These are phyloP conservation scores for Sporothrix luriei DNA, from an alignment of 2,329 filamentous ascomycete genomes.

Conservation along the genomic window DNA sequence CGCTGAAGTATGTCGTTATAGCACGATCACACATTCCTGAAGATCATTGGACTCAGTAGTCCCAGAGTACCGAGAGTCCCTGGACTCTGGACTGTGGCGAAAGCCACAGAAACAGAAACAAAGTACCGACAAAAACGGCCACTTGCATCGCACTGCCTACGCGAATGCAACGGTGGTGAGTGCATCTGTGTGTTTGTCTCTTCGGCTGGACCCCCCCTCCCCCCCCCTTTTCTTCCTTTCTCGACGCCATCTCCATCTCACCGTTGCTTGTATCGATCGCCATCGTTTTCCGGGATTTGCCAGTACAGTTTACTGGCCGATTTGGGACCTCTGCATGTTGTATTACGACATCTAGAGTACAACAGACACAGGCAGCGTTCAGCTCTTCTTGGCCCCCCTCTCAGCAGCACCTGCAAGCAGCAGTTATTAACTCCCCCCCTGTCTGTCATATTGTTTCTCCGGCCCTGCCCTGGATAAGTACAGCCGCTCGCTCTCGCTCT, in stretches of 20 bases:
- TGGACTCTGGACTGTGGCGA: neutral
- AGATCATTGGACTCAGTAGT: neutral
- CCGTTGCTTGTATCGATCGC: neutral
- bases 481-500: too few relatives aligned
- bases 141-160: conserved; percentile 17
- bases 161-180: conserved; percentile 25
- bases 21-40: neutral
- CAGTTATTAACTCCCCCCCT: too few relatives aligned
- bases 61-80: too few relatives aligned
- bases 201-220: too few relatives aligned
- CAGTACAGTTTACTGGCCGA: too few relatives aligned
- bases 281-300: neutral
- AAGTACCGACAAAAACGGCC: conserved; percentile 4
- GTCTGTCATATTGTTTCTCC: neutral
- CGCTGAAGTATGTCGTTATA: neutral
- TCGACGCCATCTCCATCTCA: neutral
- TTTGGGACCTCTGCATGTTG: conserved; percentile 14
- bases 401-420: neutral
- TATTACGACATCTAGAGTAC: neutral
- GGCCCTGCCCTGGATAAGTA: too few relatives aligned
- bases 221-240: neutral
- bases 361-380: neutral
- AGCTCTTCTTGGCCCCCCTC: neutral
- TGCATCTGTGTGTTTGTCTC: neutral
- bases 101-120: neutral